A percentile compares a stretch with the other conserved stretches of the same genome.
Evolutionary conservation across 495 filamentous ascomycete genomes (phyloP).

Genomic region (Staphylotrichum tortipilum): DNA sequence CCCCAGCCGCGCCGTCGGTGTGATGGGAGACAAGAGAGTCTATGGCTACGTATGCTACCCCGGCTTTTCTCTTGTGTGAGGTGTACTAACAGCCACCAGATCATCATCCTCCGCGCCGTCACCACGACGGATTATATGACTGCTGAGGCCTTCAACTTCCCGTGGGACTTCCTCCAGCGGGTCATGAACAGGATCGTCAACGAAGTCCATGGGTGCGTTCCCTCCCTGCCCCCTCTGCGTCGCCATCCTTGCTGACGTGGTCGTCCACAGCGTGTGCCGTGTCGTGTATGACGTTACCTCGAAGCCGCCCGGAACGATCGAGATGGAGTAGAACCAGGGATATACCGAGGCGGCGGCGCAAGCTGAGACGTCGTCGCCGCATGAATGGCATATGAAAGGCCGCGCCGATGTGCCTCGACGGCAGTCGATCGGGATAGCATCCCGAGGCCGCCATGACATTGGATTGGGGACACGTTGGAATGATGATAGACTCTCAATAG

Average conservation of each 20-base stretch:
- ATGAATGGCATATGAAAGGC: too few species aligned
- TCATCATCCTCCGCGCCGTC: constrained; percentile 56
- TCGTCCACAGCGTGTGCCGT: constrained; percentile 23
- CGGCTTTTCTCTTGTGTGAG: neutral
- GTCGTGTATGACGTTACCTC: constrained; percentile 55
- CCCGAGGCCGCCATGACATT: neutral
- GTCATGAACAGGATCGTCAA: constrained; percentile 73
- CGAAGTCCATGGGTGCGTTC: constrained; percentile 61
- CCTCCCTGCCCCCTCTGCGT: constrained; percentile 16
- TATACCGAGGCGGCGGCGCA: too few species aligned
- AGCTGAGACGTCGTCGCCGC: too few species aligned
- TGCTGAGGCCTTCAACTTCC: constrained; percentile 56
- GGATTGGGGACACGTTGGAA: neutral
- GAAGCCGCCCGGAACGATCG: constrained; percentile 59
- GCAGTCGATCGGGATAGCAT: neutral
- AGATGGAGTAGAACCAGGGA: constrained; percentile 10
- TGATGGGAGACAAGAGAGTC: constrained; percentile 46
- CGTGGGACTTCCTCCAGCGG: constrained; percentile 56
- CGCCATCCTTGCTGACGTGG: constrained; percentile 1
- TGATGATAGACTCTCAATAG: constrained; percentile 8
- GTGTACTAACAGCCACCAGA: constrained; percentile 4
- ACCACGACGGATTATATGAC: constrained; percentile 74
- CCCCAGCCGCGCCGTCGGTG: constrained; percentile 60
- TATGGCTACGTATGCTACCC: constrained; percentile 27
- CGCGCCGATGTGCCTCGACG: neutral